Percentiles rank a stretch among this genome's conserved stretches.
Evolutionary conservation across 2,329 filamentous ascomycete genomes (phyloP).

Genomic region (Pleoardoris graminearum): DNA sequence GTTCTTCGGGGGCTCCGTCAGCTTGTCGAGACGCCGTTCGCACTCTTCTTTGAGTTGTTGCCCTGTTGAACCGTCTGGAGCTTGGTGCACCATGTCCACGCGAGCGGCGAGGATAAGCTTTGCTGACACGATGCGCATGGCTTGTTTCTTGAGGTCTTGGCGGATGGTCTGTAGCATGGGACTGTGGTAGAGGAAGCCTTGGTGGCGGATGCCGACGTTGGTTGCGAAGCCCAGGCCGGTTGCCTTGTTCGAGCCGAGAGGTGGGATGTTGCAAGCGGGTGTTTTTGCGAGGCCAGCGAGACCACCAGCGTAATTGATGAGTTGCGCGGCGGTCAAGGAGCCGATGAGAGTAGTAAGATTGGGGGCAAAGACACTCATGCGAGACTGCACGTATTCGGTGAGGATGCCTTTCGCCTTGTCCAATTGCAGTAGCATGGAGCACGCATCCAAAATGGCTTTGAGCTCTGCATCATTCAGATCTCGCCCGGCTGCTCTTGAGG

Average conservation of each 20-base stretch:
- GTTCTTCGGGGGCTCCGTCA: slow-evolving; percentile 89
- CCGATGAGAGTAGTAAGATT: slow-evolving; percentile 91
- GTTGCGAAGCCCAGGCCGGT: slow-evolving; percentile 83
- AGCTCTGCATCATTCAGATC: slow-evolving; percentile 77
- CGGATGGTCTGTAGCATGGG: slow-evolving; percentile 85
- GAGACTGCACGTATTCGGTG: slow-evolving; percentile 92
- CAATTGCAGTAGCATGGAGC: slow-evolving; percentile 84
- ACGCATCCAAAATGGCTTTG: slow-evolving; percentile 72
- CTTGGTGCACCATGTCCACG: slow-evolving; percentile 82
- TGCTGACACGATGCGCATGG: slow-evolving; percentile 89
- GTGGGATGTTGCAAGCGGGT: slow-evolving; percentile 88
- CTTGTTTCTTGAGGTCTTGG: slow-evolving; percentile 85
- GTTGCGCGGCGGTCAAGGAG: slow-evolving; percentile 88
- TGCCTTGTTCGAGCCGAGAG: slow-evolving; percentile 87
- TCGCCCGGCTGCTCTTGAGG: slow-evolving; percentile 82
- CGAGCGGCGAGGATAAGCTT: slow-evolving; percentile 94
- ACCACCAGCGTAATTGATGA: slow-evolving; percentile 93
- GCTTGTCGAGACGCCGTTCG: slow-evolving; percentile 83
- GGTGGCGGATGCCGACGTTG: slow-evolving; percentile 86
- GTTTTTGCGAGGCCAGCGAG: slow-evolving; percentile 87
- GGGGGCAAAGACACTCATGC: slow-evolving; percentile 94
- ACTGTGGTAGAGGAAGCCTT: slow-evolving; percentile 92
- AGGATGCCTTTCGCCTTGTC: slow-evolving; percentile 85
- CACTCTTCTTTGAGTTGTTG: slow-evolving; percentile 81
- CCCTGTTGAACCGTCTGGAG: slow-evolving; percentile 79